Percentiles rank a stretch among this genome's conserved stretches.
Evolutionary conservation across 202 grass and related monocot genomes (phyloP).

Genomic region (Cymbopogon flexuosus): DNA sequence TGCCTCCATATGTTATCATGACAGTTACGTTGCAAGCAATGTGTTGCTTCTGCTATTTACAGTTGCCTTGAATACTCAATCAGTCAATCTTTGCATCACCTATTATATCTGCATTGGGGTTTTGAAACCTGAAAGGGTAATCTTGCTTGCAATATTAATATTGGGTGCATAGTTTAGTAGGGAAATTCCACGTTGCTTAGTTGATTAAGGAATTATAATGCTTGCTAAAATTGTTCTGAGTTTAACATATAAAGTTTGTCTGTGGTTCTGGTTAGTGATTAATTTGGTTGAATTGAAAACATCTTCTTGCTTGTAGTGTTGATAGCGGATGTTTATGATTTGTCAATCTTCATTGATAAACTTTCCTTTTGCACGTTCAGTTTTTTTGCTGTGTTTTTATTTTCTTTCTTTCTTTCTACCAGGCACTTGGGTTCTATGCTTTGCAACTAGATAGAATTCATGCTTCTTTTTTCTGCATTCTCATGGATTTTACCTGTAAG

Average conservation of each 20-base stretch:
- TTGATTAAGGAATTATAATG: background rate
- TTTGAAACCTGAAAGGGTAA: constrained; percentile 13
- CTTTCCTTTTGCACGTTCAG: background rate
- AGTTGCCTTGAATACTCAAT: background rate
- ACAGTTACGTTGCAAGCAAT: constrained; percentile 7
- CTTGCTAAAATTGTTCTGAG: background rate
- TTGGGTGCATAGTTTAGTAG: background rate
- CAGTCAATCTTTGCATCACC: background rate
- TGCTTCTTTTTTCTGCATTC: background rate
- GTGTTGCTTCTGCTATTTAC: background rate
- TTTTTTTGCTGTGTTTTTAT: background rate
- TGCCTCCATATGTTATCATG: background rate
- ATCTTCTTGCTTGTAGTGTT: background rate
- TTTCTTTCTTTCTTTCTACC: background rate
- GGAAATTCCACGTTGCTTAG: background rate
- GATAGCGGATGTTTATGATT: background rate
- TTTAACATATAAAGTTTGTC: background rate
- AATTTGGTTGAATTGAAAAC: background rate
- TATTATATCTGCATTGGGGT: background rate
- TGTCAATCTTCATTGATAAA: background rate
- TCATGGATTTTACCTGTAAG: constrained; percentile 10
- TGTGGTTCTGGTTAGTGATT: background rate
- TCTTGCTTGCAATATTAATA: constrained; percentile 13
- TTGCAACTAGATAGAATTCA: background rate
- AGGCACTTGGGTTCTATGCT: background rate